These are phyloP conservation scores for Rhododendron henanense DNA, from an alignment of 148 eudicot genomes.

Conservation along the genomic window DNA sequence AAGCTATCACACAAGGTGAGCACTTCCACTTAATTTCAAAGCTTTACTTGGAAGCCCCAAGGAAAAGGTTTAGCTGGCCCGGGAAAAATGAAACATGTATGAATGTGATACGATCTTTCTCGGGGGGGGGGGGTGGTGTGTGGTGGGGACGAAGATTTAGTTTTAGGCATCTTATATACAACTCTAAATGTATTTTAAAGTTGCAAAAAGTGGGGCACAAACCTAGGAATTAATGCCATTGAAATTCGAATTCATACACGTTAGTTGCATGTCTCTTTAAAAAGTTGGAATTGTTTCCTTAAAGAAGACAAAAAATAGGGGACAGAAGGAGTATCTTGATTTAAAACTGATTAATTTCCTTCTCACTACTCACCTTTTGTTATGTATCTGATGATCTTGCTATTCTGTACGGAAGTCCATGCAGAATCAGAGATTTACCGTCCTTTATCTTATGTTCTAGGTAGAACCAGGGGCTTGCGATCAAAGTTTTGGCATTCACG, in stretches of 20 bases:
- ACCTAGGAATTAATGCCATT: neutral
- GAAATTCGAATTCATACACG: neutral
- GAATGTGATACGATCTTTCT: too few relatives aligned
- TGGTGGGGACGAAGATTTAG: too few relatives aligned
- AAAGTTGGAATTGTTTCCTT: neutral
- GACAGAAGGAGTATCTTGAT: neutral
- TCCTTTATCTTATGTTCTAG: constrained; percentile 31
- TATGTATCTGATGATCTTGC: neutral
- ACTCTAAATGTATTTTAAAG: too few relatives aligned
- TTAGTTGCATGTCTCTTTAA: neutral
- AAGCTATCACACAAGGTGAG: neutral
- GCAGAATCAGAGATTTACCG: neutral
- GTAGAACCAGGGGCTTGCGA: constrained; percentile 98
- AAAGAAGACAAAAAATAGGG: neutral
- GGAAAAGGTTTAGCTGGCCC: neutral
- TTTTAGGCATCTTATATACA: too few relatives aligned
- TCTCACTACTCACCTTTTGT: neutral
- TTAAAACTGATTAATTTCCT: neutral
- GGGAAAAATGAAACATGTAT: too few relatives aligned
- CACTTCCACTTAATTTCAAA: neutral
- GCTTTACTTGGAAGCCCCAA: neutral
- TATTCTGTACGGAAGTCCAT: constrained; percentile 1
- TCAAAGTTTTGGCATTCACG: constrained; percentile 99
- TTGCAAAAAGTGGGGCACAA: neutral
- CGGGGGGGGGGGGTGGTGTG: too few relatives aligned